phyloP scores from a whole-genome alignment of 177 flowering plant genomes.

The Vitis hybrid region DNA sequence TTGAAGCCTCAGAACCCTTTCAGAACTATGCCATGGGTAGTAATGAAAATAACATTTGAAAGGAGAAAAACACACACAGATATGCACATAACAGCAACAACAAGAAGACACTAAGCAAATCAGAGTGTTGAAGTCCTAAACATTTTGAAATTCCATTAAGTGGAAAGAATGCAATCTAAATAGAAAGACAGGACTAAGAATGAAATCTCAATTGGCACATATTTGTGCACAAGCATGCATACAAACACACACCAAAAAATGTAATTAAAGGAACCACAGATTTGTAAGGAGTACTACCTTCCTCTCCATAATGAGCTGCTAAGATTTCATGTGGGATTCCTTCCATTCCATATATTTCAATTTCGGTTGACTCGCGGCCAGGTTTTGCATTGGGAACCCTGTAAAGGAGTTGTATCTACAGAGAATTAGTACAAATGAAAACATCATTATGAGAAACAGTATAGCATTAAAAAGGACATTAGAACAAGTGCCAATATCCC shows the following conservation, averaged over 20 bases:
- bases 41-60: no score
- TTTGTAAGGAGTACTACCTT: slow-evolving; percentile 40
- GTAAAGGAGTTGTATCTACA: slow-evolving; percentile 10
- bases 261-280: not conserved
- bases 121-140: no score
- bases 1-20: no score
- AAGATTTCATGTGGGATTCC: slow-evolving; percentile 86
- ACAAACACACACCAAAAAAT: not conserved
- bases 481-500: not conserved
- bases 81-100: no score
- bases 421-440: slow-evolving; percentile 1
- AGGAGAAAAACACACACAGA: no score
- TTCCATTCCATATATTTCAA: slow-evolving; percentile 98
- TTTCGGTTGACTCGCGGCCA: slow-evolving; percentile 87
- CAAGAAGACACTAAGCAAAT: no score
- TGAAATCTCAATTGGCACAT: not conserved
- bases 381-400: slow-evolving; percentile 97
- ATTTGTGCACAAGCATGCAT: not conserved
- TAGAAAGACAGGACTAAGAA: not conserved
- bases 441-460: not conserved
- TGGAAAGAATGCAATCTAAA: not conserved
- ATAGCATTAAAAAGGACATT: not conserved
- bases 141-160: no score
- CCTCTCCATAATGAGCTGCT: slow-evolving; percentile 94
- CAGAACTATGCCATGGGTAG: no score